Evolutionary conservation across 495 filamentous ascomycete species (phyloP), one percentile per base, ranked within the genome.

Genomic region (Endocarpon pusillum): DNA sequence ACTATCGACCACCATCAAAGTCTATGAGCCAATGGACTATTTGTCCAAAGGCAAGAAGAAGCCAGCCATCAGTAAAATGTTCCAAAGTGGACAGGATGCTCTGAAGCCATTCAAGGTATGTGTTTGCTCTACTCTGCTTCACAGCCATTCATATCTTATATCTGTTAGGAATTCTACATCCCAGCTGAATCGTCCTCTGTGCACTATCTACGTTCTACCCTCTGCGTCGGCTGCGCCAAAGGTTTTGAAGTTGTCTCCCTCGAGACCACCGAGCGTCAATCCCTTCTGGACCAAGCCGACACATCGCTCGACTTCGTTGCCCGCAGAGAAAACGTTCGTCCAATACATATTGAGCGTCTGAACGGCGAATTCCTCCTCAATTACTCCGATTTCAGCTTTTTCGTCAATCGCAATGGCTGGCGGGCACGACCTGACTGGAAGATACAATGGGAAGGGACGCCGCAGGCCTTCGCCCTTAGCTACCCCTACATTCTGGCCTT

Each of bases 381-480:
- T 53, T 99, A 99, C 55, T 83, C 81, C 15, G 91, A 99, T 45
- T 96, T 94, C 52, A 91, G 81, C 14, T 96, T 99, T 67, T 99
- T 93, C 47, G 89, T 99, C 46, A 96, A 99, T 55, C 72, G 89
- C 34, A 94, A 99, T 51, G 91, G 91, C 18, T 99, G 91, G 91
- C 71, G 91, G 34, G 85, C 87, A 21, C 67, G 85, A 40, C 80
- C 85, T 12, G 91, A 99, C 48, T 99, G 91, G 91, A 76, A 73
- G 40, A 92, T 99, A 45, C 78, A 81, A 19, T 99, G 91, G 91
- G 91, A 99, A 58, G 91, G 91, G 33, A 78, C 69, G 27, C 91
- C 91, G 33, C 75, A 77, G 43, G 69, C 76, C 25, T 99, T 99
- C 51, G 89, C 91, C 0, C 69, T 96, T 23, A 91, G 81, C 23